Conservation (phyloP, 176 grass and related monocot species). For the Oryza longistaminata region DNA sequence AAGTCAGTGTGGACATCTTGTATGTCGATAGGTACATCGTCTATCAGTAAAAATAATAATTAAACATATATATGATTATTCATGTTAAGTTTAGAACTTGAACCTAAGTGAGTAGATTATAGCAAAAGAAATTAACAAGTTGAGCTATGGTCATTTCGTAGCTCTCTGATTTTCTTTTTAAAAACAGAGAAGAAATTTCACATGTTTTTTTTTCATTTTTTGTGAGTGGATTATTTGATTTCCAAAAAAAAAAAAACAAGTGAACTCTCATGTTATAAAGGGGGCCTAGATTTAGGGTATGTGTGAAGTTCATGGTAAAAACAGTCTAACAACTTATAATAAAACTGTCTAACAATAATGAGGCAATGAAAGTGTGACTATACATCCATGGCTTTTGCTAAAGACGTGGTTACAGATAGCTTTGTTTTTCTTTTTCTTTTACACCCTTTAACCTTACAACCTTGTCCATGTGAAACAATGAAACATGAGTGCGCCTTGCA, state of each 20-base stretch:
- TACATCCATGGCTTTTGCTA: background rate
- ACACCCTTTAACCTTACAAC: background rate
- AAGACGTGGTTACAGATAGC: background rate
- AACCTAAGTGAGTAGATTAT: too few relatives aligned
- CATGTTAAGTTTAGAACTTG: too few relatives aligned
- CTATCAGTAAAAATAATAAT: too few relatives aligned
- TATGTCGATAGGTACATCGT: too few relatives aligned
- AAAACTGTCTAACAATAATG: background rate
- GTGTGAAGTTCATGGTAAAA: background rate
- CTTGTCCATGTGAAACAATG: background rate
- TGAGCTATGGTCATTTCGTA: too few relatives aligned
- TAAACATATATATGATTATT: too few relatives aligned
- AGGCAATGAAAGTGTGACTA: background rate
- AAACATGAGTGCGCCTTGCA: background rate
- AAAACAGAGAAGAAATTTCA: background rate
- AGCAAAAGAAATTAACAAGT: too few relatives aligned
- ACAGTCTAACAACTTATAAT: too few relatives aligned
- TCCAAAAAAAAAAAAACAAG: background rate
- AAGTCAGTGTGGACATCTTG: too few relatives aligned
- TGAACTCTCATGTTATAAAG: background rate
- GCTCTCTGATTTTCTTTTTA: too few relatives aligned
- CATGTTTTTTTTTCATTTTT: too few relatives aligned
- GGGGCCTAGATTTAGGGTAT: background rate
- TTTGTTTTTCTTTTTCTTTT: background rate
- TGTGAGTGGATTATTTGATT: background rate